Evolutionary conservation across 179 eudicot species (phyloP).

Genomic region (Silene noctiflora): DNA sequence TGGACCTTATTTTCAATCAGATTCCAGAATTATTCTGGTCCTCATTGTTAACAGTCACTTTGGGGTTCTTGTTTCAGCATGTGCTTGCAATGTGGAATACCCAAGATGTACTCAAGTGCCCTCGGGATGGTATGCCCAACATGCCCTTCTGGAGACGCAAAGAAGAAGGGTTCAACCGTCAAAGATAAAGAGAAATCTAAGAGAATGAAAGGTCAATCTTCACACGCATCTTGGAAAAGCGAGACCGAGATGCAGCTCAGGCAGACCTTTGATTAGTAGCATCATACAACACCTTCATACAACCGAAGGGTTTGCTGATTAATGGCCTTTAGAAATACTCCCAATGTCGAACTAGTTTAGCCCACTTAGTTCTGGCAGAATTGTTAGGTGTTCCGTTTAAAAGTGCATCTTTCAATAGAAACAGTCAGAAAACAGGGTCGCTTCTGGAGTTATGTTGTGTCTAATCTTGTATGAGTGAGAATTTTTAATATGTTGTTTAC

Average conservation of each 20-base stretch:
- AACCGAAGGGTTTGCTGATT: neutral
- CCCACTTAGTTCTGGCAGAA: neutral
- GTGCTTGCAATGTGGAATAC: conserved; percentile 88
- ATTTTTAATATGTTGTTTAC: neutral
- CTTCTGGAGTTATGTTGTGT: neutral
- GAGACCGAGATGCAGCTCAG: conserved; percentile 97
- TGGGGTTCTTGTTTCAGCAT: conserved; percentile 43
- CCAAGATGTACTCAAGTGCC: conserved; percentile 69
- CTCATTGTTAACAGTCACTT: neutral
- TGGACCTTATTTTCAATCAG: neutral
- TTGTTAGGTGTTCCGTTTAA: neutral
- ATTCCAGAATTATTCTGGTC: neutral
- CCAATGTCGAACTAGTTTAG: neutral
- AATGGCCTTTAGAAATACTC: neutral
- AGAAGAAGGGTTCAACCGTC: conserved; percentile 74
- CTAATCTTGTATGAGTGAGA: conserved; percentile 3
- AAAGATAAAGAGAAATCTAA: conserved; percentile 92
- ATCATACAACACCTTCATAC: neutral
- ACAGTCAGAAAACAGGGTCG: neutral
- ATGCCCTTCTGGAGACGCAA: conserved; percentile 53
- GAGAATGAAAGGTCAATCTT: conserved; percentile 96
- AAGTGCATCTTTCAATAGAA: neutral
- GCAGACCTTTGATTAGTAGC: conserved; percentile 78
- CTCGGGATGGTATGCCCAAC: conserved; percentile 80
- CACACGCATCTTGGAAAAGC: conserved; percentile 94